These are phyloP conservation scores for Penicillium janthinellum DNA, from an alignment of 2,329 filamentous ascomycete genomes.

Conservation along the genomic window DNA sequence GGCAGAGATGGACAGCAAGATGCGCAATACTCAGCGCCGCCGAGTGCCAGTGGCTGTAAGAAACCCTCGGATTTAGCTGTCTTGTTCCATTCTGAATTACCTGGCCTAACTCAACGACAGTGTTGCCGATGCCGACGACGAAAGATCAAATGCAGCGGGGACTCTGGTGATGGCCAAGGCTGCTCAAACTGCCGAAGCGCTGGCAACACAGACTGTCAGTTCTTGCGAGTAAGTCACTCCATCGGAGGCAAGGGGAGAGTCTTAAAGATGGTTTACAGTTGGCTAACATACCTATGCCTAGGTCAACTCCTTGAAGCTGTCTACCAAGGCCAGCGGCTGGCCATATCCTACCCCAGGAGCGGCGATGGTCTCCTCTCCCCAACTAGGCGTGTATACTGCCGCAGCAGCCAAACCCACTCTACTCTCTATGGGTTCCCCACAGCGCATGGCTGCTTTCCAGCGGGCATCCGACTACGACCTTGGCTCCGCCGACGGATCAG, in stretches of 20 bases:
- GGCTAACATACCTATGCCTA: conserved; percentile 10
- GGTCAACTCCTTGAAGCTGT: conserved; percentile 38
- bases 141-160: conserved; percentile 93
- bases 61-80: not conserved
- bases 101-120: conserved; percentile 49
- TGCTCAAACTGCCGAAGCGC: conserved; percentile 82
- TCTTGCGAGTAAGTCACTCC: conserved; percentile 66
- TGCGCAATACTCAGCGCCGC: conserved; percentile 45
- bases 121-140: conserved; percentile 87
- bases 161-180: conserved; percentile 72
- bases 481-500: conserved; percentile 20
- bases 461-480: conserved; percentile 32
- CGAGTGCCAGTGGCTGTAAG: conserved; percentile 58
- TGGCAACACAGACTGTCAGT: conserved; percentile 67
- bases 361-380: conserved; percentile 21
- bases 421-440: conserved; percentile 21
- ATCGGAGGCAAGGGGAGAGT: not conserved
- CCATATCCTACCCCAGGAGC: conserved; percentile 30
- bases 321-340: conserved; percentile 31
- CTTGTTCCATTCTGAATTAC: not conserved
- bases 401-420: conserved; percentile 14
- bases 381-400: conserved; percentile 24
- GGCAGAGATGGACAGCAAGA: conserved; percentile 40
- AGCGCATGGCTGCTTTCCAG: conserved; percentile 23
- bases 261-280: not conserved